Percentiles rank a stretch among this genome's conserved stretches.
These are phyloP conservation scores for Barbatosphaeria neglecta DNA, from an alignment of 495 filamentous ascomycete genomes.

Conservation along the genomic window DNA sequence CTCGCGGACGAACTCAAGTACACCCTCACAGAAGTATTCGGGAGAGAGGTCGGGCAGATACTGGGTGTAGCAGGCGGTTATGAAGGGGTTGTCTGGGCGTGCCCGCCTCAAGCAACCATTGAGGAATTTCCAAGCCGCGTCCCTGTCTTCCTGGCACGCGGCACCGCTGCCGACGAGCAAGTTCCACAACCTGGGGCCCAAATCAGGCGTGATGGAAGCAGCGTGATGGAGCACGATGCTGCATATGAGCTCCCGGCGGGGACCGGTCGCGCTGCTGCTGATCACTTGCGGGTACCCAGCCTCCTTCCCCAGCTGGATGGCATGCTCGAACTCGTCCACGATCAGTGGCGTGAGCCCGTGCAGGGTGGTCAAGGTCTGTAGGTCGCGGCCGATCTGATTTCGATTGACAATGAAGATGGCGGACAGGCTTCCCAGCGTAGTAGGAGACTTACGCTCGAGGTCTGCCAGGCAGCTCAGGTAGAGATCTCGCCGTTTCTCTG, in stretches of 20 bases:
- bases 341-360: conserved; percentile 34
- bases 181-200: conserved; percentile 55
- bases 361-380: conserved; percentile 26
- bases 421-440: conserved; percentile 55
- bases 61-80: conserved; percentile 51
- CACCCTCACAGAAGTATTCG: conserved; percentile 50
- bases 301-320: conserved; percentile 18
- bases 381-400: conserved; percentile 12
- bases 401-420: conserved; percentile 51
- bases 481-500: conserved; percentile 25
- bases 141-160: conserved; percentile 42
- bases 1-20: conserved; percentile 53
- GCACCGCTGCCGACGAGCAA: conserved; percentile 51
- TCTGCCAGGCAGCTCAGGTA: conserved; percentile 33
- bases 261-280: conserved; percentile 23
- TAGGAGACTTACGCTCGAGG: conserved; percentile 28
- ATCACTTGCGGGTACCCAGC: conserved; percentile 26
- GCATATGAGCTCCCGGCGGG: conserved; percentile 47
- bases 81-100: conserved; percentile 45
- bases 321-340: conserved; percentile 37
- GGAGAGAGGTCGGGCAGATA: conserved; percentile 56
- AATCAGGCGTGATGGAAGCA: conserved; percentile 46
- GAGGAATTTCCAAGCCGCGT: conserved; percentile 55
- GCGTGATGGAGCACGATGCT: conserved; percentile 47
- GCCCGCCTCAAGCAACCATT: conserved; percentile 35